Percentiles rank a stretch among this genome's conserved stretches.
These are phyloP conservation scores for Phalaenopsis aphrodite DNA, from an alignment of 106 monocot genomes.

Conservation along the genomic window DNA sequence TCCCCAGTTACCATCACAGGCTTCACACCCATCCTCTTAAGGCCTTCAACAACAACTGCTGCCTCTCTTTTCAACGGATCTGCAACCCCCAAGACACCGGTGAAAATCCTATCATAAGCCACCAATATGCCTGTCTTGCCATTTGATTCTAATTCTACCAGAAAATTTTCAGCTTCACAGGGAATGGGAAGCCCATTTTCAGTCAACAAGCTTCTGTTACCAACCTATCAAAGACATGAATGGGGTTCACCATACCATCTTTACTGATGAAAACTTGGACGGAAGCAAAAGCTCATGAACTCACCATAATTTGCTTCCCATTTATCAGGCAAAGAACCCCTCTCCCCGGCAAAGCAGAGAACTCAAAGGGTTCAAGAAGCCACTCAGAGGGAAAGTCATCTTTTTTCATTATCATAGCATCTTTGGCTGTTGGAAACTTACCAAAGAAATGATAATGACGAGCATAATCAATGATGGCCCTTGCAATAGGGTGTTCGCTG, in stretches of 20 bases:
- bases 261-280: neutral
- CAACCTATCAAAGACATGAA: conserved; percentile 40
- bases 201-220: conserved; percentile 64
- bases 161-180: conserved; percentile 58
- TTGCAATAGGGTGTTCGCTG: conserved; percentile 94
- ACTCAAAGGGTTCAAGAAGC: conserved; percentile 75
- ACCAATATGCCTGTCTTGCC: conserved; percentile 81
- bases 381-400: conserved; percentile 57
- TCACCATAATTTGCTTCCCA: conserved; percentile 69
- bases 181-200: conserved; percentile 62
- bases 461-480: conserved; percentile 79
- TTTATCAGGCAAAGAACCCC: conserved; percentile 76
- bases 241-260: neutral
- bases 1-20: conserved; percentile 97
- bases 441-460: conserved; percentile 82
- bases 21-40: conserved; percentile 73
- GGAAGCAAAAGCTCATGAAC: conserved; percentile 11
- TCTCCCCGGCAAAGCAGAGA: conserved; percentile 81
- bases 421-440: conserved; percentile 25
- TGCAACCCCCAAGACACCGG: conserved; percentile 63
- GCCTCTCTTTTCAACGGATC: conserved; percentile 96
- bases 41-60: conserved; percentile 76
- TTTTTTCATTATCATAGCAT: conserved; percentile 28
- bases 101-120: conserved; percentile 54
- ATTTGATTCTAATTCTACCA: conserved; percentile 61